phyloP scores from a whole-genome alignment of 2,329 filamentous ascomycete species.

The Paracoccidioides lutzii region DNA sequence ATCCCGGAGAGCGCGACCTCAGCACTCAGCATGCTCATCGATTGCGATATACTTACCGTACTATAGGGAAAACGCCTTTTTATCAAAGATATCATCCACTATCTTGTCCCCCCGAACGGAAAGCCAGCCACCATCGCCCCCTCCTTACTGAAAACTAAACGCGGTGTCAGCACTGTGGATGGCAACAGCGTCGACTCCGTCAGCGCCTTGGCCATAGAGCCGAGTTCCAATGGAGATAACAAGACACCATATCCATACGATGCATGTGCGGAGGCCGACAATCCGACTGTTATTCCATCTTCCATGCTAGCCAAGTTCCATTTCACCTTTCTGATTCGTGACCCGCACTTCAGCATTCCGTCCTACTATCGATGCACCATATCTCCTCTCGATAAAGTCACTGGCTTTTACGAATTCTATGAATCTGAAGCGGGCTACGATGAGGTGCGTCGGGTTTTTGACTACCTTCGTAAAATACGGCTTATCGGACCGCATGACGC shows the following conservation, averaged over 20 bases:
- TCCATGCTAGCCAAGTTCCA: conserved; percentile 68
- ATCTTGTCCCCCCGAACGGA: conserved; percentile 64
- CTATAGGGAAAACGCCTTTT: conserved; percentile 76
- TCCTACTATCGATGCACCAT: conserved; percentile 92
- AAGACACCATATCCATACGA: conserved; percentile 45
- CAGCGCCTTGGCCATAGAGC: conserved; percentile 18
- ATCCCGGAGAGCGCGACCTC: not conserved
- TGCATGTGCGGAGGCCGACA: conserved; percentile 50
- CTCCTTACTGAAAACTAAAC: conserved; percentile 52
- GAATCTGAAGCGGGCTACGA: conserved; percentile 79
- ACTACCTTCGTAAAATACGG: conserved; percentile 59
- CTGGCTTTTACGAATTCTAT: conserved; percentile 78
- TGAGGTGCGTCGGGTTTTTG: conserved; percentile 75
- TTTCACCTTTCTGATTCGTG: conserved; percentile 92
- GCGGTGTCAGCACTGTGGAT: conserved; percentile 44
- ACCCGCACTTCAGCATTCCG: conserved; percentile 81
- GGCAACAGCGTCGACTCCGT: conserved; percentile 20
- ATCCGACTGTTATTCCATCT: conserved; percentile 73
- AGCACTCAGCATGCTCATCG: conserved; percentile 5
- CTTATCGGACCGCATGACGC: conserved; percentile 58
- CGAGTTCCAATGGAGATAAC: conserved; percentile 11
- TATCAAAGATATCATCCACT: conserved; percentile 96
- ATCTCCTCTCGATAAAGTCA: conserved; percentile 68
- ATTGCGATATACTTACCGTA: conserved; percentile 29
- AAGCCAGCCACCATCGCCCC: conserved; percentile 59